These are phyloP conservation scores for Penicillium canariense DNA, from an alignment of 495 filamentous ascomycete species.

Conservation along the genomic window DNA sequence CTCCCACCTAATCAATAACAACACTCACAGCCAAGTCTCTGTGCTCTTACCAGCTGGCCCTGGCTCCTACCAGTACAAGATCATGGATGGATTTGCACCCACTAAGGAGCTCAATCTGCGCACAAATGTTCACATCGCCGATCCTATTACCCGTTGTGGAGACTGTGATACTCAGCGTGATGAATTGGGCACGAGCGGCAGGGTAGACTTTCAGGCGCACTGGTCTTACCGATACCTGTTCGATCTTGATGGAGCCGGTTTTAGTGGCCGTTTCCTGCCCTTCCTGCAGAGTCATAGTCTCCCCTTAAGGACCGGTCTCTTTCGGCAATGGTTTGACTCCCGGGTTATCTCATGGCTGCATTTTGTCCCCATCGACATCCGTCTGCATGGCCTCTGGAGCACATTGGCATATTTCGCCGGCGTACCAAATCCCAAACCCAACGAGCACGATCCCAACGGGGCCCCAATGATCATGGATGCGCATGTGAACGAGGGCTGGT, in stretches of 20 bases:
- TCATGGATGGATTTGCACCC: constrained; percentile 34
- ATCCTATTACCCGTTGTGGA: constrained; percentile 54
- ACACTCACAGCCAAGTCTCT: constrained; percentile 42
- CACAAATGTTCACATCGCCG: constrained; percentile 46
- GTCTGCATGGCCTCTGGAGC: constrained; percentile 62
- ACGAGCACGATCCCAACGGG: constrained; percentile 1
- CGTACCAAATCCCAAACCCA: constrained; percentile 14
- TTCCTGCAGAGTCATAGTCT: constrained; percentile 61
- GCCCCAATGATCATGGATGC: constrained; percentile 26
- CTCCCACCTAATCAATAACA: constrained; percentile 53
- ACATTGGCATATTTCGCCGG: constrained; percentile 64
- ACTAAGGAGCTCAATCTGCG: constrained; percentile 27
- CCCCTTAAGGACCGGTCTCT: constrained; percentile 63
- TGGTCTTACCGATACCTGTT: constrained; percentile 65
- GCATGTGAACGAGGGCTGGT: constrained; percentile 49
- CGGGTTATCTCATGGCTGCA: constrained; percentile 72
- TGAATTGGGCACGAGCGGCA: constrained; percentile 48
- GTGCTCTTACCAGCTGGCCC: constrained; percentile 37
- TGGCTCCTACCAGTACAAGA: constrained; percentile 37
- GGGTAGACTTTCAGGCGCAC: constrained; percentile 55
- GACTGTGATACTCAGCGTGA: constrained; percentile 51
- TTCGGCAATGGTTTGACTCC: constrained; percentile 73
- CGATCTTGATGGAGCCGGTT: constrained; percentile 69
- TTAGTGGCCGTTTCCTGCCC: constrained; percentile 59
- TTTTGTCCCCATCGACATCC: constrained; percentile 72